Conservation (phyloP, 2,329 filamentous ascomycete genomes). For the Neonectria coccinea region DNA sequence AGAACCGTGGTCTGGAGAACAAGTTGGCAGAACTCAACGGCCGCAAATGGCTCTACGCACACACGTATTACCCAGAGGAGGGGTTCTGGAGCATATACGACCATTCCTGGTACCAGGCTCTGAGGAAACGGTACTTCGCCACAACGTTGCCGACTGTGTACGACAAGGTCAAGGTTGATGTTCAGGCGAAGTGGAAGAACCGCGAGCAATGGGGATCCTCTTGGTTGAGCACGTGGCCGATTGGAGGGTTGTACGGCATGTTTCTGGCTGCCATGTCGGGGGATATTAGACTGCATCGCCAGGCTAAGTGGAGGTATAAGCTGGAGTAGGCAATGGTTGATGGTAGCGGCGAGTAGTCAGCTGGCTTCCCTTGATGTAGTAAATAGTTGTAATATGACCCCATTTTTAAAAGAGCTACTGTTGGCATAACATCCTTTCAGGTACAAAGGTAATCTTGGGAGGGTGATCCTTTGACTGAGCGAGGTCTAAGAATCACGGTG, state of each 20-base stretch:
- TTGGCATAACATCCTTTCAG: no score
- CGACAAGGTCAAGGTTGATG: constrained; percentile 71
- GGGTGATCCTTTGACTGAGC: no score
- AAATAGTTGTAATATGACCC: not conserved
- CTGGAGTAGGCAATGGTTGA: not conserved
- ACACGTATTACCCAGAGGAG: constrained; percentile 77
- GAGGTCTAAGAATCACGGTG: no score
- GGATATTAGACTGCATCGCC: constrained; percentile 32
- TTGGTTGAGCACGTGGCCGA: constrained; percentile 31
- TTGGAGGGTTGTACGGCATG: constrained; percentile 42
- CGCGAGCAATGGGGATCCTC: not conserved
- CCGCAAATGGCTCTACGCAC: constrained; percentile 85
- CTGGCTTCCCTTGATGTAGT: not conserved
- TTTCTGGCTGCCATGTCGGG: constrained; percentile 32
- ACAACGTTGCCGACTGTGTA: constrained; percentile 70
- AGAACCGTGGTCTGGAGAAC: constrained; percentile 75
- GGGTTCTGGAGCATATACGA: constrained; percentile 75
- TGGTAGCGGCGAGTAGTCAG: not conserved
- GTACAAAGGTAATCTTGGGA: no score
- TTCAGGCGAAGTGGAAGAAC: constrained; percentile 31
- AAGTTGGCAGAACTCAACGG: constrained; percentile 74
- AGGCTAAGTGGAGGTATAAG: constrained; percentile 29
- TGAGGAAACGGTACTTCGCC: constrained; percentile 71
- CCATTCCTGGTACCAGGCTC: constrained; percentile 65
- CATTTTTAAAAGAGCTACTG: no score